Percentiles rank a stretch among this genome's conserved stretches.
These are phyloP conservation scores for Leccinellum albellum DNA, from an alignment of 768 basidiomycete species.

Conservation along the genomic window DNA sequence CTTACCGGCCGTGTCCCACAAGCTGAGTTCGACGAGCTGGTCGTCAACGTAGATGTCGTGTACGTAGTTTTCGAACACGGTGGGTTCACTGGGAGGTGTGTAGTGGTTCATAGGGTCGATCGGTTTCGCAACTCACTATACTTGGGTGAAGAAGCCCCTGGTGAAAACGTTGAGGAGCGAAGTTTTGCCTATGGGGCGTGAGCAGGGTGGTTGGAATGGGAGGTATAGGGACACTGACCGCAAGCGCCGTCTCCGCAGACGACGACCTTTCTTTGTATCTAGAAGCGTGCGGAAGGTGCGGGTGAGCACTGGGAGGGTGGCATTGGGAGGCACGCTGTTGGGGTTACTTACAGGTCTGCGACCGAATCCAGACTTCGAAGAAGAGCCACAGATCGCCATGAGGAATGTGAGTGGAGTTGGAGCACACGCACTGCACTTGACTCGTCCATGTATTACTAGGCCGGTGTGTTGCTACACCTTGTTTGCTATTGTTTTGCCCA, in stretches of 20 bases:
- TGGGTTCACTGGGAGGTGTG: constrained; percentile 62
- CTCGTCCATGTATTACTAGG: constrained; percentile 2
- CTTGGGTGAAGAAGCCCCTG: constrained; percentile 89
- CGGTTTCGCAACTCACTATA: constrained; percentile 61
- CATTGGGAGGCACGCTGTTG: constrained; percentile 5
- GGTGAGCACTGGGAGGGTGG: constrained; percentile 4
- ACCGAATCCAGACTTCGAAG: constrained; percentile 53
- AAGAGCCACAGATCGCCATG: constrained; percentile 59
- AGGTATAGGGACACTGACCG: constrained; percentile 41
- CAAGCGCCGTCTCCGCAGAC: constrained; percentile 98
- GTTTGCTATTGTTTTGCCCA: constrained; percentile 25
- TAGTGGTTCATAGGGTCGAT: neutral
- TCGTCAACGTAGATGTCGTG: constrained; percentile 87
- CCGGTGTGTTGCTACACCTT: constrained; percentile 6
- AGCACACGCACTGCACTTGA: neutral
- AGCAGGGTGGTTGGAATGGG: constrained; percentile 6
- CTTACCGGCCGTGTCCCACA: constrained; percentile 97
- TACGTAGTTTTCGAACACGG: constrained; percentile 97
- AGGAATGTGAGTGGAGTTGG: constrained; percentile 7
- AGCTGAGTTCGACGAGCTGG: constrained; percentile 80
- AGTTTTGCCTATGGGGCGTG: constrained; percentile 57
- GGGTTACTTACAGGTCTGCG: constrained; percentile 30
- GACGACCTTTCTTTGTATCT: constrained; percentile 64
- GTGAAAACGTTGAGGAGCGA: constrained; percentile 86
- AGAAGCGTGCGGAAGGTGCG: constrained; percentile 13